Evolutionary conservation across 2,329 filamentous ascomycete species (phyloP).

Genomic region (Capronia americana): DNA sequence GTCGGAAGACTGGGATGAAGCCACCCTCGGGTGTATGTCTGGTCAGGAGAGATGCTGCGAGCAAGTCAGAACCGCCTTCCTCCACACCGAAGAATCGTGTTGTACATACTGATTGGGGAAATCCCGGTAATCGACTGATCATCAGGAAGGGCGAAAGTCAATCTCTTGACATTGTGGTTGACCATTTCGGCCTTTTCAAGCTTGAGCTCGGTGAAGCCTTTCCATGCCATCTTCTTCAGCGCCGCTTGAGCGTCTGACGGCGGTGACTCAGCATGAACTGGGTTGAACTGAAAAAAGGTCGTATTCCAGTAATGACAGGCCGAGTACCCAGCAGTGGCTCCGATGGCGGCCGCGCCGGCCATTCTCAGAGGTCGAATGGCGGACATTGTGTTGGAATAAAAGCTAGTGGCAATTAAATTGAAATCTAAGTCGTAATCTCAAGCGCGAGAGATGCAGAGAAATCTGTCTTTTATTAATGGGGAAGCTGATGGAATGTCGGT

Average conservation of each 20-base stretch:
- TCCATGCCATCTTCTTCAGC: slow-evolving; percentile 40
- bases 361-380: slow-evolving; percentile 26
- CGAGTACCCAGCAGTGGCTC: slow-evolving; percentile 31
- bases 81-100: not conserved
- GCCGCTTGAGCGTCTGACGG: slow-evolving; percentile 38
- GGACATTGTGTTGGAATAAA: slow-evolving; percentile 23
- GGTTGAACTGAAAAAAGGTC: slow-evolving; percentile 32
- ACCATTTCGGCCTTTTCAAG: slow-evolving; percentile 60
- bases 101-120: slow-evolving; percentile 36
- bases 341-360: slow-evolving; percentile 28
- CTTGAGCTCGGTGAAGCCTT: slow-evolving; percentile 55
- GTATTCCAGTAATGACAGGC: slow-evolving; percentile 34
- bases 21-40: slow-evolving; percentile 63
- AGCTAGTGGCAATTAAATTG: not conserved
- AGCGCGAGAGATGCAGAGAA: not conserved
- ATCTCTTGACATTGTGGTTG: slow-evolving; percentile 65
- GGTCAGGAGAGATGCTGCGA: slow-evolving; percentile 63
- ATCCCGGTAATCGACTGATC: slow-evolving; percentile 58
- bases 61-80: slow-evolving; percentile 14
- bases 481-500: not conserved
- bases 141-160: slow-evolving; percentile 63
- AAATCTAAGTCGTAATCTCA: not conserved
- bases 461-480: not conserved
- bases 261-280: slow-evolving; percentile 38
- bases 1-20: slow-evolving; percentile 66